Evolutionary conservation across 2,329 filamentous ascomycete genomes (phyloP).

Genomic region (Fusarium euwallaceae): DNA sequence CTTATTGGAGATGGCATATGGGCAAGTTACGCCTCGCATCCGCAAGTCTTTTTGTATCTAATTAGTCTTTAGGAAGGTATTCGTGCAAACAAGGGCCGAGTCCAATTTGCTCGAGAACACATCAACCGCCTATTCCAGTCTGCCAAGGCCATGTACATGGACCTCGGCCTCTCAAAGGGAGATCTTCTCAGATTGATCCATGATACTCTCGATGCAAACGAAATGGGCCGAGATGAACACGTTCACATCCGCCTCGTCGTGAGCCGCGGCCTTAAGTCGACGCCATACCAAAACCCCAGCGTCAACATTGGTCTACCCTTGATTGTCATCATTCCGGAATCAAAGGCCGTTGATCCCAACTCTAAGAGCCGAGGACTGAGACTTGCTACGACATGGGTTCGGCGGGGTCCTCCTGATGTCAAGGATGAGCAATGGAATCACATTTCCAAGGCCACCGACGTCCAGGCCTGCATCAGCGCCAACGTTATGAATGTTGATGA

Average conservation of each 20-base stretch:
- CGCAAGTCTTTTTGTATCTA: no score
- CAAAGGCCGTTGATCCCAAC: neutral
- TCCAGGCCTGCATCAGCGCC: slow-evolving; percentile 48
- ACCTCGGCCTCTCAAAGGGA: slow-evolving; percentile 45
- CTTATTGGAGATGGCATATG: neutral
- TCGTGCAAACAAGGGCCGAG: slow-evolving; percentile 18
- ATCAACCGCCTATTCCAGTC: slow-evolving; percentile 47
- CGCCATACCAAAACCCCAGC: neutral
- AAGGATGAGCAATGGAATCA: slow-evolving; percentile 52
- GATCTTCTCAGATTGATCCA: slow-evolving; percentile 31
- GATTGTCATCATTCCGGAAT: neutral
- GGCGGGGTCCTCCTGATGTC: slow-evolving; percentile 48
- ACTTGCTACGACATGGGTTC: slow-evolving; percentile 27
- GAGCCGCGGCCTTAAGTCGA: neutral
- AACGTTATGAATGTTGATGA: slow-evolving; percentile 49
- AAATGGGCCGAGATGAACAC: neutral
- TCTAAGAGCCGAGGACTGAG: neutral
- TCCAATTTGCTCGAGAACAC: slow-evolving; percentile 48
- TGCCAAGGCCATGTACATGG: slow-evolving; percentile 49
- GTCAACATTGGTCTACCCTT: neutral
- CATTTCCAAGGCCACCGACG: slow-evolving; percentile 50
- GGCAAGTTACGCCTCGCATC: neutral
- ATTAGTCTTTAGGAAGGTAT: neutral
- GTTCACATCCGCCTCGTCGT: neutral
- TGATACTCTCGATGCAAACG: neutral